Conservation (phyloP, 2,329 filamentous ascomycete genomes). For the Orbilia blumenaviensis region DNA sequence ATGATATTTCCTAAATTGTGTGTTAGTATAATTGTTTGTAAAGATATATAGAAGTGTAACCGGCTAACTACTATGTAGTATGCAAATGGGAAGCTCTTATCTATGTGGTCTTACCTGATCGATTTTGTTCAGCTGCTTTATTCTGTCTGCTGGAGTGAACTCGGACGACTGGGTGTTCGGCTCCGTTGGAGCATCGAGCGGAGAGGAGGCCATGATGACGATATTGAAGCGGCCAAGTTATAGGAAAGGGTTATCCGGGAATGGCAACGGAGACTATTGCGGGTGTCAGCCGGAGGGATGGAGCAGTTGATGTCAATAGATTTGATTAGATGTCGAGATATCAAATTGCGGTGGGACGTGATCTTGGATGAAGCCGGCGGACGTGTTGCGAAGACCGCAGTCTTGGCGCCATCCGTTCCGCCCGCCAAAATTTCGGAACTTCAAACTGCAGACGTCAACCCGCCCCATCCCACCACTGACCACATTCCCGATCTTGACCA, state of each 20-base stretch:
- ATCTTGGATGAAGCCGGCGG: conserved; percentile 7
- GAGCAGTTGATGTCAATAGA: not conserved
- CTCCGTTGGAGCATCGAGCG: conserved; percentile 10
- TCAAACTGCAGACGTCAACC: conserved; percentile 42
- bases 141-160: conserved; percentile 47
- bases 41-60: not conserved
- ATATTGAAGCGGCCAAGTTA: not conserved
- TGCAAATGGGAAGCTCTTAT: not conserved
- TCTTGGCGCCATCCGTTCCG: conserved; percentile 43
- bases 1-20: conserved; percentile 35
- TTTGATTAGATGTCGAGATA: not conserved
- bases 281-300: not conserved
- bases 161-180: conserved; percentile 31
- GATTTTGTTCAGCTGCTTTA: conserved; percentile 52
- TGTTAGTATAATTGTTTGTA: not conserved
- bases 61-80: not conserved
- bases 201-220: conserved; percentile 29
- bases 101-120: conserved; percentile 24
- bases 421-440: conserved; percentile 52
- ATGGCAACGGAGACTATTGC: not conserved
- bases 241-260: not conserved
- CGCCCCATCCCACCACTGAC: conserved; percentile 42
- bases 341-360: not conserved
- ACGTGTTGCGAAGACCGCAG: conserved; percentile 33
- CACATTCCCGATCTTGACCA: not conserved